A percentile compares a stretch with the other conserved stretches of the same genome.
Evolutionary conservation across 2,329 filamentous ascomycete species (phyloP).

Genomic region (Penicillium olsonii): DNA sequence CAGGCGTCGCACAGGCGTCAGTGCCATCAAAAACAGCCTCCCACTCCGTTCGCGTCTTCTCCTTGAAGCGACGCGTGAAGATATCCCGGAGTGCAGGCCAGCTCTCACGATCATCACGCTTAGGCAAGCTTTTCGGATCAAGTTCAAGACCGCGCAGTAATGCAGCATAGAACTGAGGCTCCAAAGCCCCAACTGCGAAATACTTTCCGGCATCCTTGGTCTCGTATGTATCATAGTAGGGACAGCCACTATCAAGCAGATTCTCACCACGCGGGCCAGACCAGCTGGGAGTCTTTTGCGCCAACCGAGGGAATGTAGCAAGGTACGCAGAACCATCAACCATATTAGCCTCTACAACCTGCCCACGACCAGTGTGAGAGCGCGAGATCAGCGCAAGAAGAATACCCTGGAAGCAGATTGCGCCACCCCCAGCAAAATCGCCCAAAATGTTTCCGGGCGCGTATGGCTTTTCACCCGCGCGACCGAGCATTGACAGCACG

Average conservation of each 20-base stretch:
- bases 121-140: conserved; percentile 44
- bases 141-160: conserved; percentile 70
- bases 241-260: conserved; percentile 77
- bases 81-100: conserved; percentile 68
- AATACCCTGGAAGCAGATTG: conserved; percentile 77
- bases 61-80: conserved; percentile 66
- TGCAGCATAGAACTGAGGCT: conserved; percentile 77
- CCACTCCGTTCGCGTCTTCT: conserved; percentile 76
- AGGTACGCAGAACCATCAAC: conserved; percentile 84
- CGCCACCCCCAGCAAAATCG: conserved; percentile 89
- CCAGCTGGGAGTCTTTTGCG: conserved; percentile 65
- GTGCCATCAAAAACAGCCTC: conserved; percentile 83
- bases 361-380: conserved; percentile 66
- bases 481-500: conserved; percentile 73
- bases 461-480: conserved; percentile 68
- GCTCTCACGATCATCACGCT: conserved; percentile 58
- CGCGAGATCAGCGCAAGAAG: conserved; percentile 75
- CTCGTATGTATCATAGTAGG: conserved; percentile 88
- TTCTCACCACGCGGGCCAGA: conserved; percentile 69
- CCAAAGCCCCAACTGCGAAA: conserved; percentile 87
- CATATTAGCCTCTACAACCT: conserved; percentile 96
- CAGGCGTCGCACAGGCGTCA: conserved; percentile 90
- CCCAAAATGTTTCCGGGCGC: conserved; percentile 82
- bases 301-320: conserved; percentile 73
- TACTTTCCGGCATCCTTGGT: conserved; percentile 71